Evolutionary conservation across 192 early-diverging fungal genomes (phyloP).

Genomic region (Podila epicladia): DNA sequence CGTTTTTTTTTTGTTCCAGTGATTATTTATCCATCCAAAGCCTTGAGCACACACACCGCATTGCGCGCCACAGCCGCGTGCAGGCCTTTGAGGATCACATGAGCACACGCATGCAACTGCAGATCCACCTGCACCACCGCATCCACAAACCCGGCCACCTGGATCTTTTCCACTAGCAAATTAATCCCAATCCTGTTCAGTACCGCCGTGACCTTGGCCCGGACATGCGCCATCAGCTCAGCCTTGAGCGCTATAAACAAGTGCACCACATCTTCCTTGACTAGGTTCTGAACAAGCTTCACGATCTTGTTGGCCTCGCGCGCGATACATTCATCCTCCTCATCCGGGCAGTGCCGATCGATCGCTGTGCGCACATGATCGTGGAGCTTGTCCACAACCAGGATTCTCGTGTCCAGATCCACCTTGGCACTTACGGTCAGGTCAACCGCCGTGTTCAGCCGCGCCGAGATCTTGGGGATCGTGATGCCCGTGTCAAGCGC

Average conservation of each 20-base stretch:
- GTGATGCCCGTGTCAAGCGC: background rate
- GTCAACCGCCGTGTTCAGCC: constrained; percentile 1
- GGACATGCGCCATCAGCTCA: constrained; percentile 28
- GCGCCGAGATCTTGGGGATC: constrained; percentile 12
- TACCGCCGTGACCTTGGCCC: constrained; percentile 2
- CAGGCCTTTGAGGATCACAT: constrained; percentile 28
- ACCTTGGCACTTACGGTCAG: constrained; percentile 15
- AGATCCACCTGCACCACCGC: constrained; percentile 8
- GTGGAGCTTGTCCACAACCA: constrained; percentile 18
- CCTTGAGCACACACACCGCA: background rate
- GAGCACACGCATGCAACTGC: constrained; percentile 18
- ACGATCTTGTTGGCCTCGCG: constrained; percentile 12
- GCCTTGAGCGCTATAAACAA: constrained; percentile 26
- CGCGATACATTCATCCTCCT: constrained; percentile 1
- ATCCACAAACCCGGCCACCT: constrained; percentile 11
- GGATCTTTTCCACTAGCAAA: constrained; percentile 27
- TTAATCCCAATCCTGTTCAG: constrained; percentile 19
- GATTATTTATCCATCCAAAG: background rate
- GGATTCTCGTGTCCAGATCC: constrained; percentile 10
- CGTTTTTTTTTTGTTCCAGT: background rate
- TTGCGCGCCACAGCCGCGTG: constrained; percentile 10
- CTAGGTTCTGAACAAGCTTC: background rate
- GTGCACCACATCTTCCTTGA: constrained; percentile 14
- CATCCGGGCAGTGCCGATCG: constrained; percentile 6
- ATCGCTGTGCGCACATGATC: background rate